phyloP scores from a whole-genome alignment of 306 rosid species.

The Cicer yamashitae region DNA sequence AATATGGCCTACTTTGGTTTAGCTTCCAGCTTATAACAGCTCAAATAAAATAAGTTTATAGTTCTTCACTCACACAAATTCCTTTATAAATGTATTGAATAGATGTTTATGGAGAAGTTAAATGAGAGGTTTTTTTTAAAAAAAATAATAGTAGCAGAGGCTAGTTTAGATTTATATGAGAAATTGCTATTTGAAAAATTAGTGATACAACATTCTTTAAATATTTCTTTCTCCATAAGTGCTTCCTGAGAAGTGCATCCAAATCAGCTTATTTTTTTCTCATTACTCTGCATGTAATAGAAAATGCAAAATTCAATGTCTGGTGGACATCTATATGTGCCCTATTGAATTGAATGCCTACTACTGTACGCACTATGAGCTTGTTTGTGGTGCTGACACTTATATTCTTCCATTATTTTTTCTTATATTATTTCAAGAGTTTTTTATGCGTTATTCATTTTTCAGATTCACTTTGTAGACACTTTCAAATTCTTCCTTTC shows the following conservation, averaged over 20 bases:
- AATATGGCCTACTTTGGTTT: neutral
- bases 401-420: constrained; percentile 23
- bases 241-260: constrained; percentile 1
- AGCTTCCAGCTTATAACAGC: neutral
- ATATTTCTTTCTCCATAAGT: neutral
- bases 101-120: neutral
- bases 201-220: neutral
- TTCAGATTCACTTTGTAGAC: constrained; percentile 82
- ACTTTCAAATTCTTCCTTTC: constrained; percentile 80
- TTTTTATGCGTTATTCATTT: constrained; percentile 39
- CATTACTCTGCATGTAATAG: constrained; percentile 1
- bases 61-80: neutral
- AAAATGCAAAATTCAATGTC: neutral
- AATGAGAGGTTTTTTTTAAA: neutral
- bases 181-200: neutral
- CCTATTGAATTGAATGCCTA: constrained; percentile 17
- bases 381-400: neutral
- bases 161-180: neutral
- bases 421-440: neutral
- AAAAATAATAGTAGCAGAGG: neutral
- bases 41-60: constrained; percentile 2
- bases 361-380: constrained; percentile 10
- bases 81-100: neutral
- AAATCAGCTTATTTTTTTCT: neutral
- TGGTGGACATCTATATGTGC: constrained; percentile 19